Base-by-base conservation (phyloP, 2,329 filamentous ascomycete species). In the Aurifilum marmelostoma region DNA sequence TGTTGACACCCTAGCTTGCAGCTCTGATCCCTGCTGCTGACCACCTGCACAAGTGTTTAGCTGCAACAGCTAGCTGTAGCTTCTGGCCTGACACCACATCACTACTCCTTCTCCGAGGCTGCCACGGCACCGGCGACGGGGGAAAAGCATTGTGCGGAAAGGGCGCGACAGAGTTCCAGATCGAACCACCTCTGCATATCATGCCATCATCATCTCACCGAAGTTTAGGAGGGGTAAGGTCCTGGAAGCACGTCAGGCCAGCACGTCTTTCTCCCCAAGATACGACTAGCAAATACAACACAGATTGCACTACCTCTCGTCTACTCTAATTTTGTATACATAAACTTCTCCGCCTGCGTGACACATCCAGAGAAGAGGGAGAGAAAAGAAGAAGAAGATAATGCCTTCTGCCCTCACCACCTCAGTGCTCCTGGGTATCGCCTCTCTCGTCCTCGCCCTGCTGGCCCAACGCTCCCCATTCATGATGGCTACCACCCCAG, bases 401-500 rank as follows among this genome's bases (percentile, higher is more conserved):
- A 70, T 71, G 69, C 68, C 67, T 67, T 64, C 68, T 27, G 58
- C 34, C 37, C 39, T 65, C 43, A 16, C 52, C 21, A 50, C 68
- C 18, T 67, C 76, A 27, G 75, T 79, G n/a, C 72, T 77, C 11
- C 69, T 79, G 47, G 76, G 76, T 60, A 75, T 78, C 54, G 75
- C 52, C 41, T 59, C 77, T 63, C 75, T 79, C 58, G 69, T 79
- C 29, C 74, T 82, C 69, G 78, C 77, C 14, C 72, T 80, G 37
- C 74, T 82, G 65, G 69, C 80, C 50, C 78, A 75, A 12, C 74
- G 77, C 67, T 79, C 79, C 18, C 80, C 80, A 1, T 79, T 79
- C 73, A 76, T 79, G 74, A 82, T 82, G 80, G 73, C 78, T 37
- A 75, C 78, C 14, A 65, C 73, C 0, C 64, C 79, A 7, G 77